These are phyloP conservation scores for Skeletonema grethae DNA, from an alignment of 108 stramenopile species.

Conservation along the genomic window DNA sequence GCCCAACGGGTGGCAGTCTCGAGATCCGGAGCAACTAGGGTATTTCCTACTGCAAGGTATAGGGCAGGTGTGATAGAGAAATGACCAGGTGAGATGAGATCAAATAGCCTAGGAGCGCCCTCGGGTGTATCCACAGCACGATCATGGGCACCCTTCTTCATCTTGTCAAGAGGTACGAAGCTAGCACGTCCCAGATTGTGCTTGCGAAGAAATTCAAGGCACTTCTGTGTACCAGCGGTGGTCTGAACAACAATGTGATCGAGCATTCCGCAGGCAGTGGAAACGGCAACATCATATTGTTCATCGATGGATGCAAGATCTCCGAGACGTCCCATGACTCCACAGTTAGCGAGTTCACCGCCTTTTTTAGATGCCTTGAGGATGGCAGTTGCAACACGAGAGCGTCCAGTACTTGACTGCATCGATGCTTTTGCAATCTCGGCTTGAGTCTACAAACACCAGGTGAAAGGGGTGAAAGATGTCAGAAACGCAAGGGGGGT, in stretches of 20 bases:
- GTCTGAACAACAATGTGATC: conserved; percentile 97
- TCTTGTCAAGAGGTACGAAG: conserved; percentile 94
- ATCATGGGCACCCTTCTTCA: conserved; percentile 90
- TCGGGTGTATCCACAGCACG: conserved; percentile 85
- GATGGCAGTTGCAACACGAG: conserved; percentile 77
- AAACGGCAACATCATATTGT: conserved; percentile 96
- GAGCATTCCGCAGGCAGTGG: conserved; percentile 93
- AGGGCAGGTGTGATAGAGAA: conserved; percentile 88
- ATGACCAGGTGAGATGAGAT: conserved; percentile 78
- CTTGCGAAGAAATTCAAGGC: conserved; percentile 90
- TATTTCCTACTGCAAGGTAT: conserved; percentile 93
- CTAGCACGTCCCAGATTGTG: conserved; percentile 94
- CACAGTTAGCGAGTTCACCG: conserved; percentile 80
- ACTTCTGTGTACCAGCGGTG: conserved; percentile 92
- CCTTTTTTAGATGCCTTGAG: conserved; percentile 85
- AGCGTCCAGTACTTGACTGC: conserved; percentile 60
- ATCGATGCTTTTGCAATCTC: conserved; percentile 81
- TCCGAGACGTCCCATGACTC: conserved; percentile 95
- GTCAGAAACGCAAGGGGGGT: neutral
- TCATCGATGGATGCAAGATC: conserved; percentile 91
- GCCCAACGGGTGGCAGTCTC: conserved; percentile 93
- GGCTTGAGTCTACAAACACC: conserved; percentile 50
- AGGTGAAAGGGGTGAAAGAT: conserved; percentile 6
- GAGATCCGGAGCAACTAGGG: conserved; percentile 95
- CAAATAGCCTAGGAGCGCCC: conserved; percentile 89